A percentile compares a stretch with the other conserved stretches of the same genome.
Conservation (phyloP, 1,284 basidiomycete genomes). For the Apiotrichum laibachii region DNA sequence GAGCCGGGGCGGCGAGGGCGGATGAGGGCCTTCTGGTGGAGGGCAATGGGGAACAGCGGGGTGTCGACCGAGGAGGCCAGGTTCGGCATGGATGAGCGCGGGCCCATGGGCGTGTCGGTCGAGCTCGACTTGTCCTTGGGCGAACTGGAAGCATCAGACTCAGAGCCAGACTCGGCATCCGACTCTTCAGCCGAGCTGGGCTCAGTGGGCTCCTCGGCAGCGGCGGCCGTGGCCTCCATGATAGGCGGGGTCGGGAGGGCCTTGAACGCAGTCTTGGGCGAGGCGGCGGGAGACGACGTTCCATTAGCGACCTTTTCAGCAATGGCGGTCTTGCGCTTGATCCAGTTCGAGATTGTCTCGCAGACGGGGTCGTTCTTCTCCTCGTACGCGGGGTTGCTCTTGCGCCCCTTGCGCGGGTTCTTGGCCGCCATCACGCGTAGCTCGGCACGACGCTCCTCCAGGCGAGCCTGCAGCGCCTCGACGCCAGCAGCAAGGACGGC, state of each 20-base stretch:
- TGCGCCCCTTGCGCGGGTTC: constrained; percentile 1
- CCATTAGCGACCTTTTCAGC: too few relatives aligned
- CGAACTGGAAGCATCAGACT: not conserved
- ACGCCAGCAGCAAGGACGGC: constrained; percentile 28
- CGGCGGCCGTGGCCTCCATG: not conserved
- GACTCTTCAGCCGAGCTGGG: not conserved
- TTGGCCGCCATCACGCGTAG: not conserved
- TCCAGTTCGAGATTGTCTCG: constrained; percentile 33
- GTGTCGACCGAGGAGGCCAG: constrained; percentile 3
- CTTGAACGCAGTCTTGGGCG: not conserved
- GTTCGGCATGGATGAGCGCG: not conserved
- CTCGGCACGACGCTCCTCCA: constrained; percentile 15
- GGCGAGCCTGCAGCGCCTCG: constrained; percentile 19
- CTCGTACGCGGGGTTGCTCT: constrained; percentile 2
- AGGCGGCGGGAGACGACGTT: not conserved
- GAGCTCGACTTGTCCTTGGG: not conserved
- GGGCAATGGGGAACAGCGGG: constrained; percentile 21
- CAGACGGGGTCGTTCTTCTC: constrained; percentile 15
- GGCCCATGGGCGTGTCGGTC: not conserved
- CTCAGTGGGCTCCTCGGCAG: not conserved
- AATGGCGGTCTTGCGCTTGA: constrained; percentile 3
- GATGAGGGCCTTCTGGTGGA: constrained; percentile 32
- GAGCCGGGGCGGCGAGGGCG: constrained; percentile 32
- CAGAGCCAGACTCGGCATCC: not conserved
- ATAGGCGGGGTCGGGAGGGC: not conserved